phyloP scores from a whole-genome alignment of 805 yeast species.

The Myxozyma neotropica region DNA sequence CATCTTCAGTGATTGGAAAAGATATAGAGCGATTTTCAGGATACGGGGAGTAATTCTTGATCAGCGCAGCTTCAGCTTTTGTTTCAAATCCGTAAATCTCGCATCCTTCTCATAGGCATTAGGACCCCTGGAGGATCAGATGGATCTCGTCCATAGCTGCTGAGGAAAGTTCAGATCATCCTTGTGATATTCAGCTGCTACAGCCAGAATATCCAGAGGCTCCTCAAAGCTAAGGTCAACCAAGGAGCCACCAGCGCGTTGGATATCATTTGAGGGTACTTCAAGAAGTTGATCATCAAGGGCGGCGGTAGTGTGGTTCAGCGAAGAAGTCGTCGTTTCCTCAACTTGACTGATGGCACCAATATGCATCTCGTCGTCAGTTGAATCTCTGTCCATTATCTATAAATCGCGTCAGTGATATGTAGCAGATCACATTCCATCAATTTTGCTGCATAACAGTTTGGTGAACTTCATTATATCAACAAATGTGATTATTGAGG shows the following conservation, averaged over 20 bases:
- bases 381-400: neutral
- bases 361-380: neutral
- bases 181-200: slow-evolving; percentile 45
- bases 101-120: slow-evolving; percentile 9
- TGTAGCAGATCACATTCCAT: no score
- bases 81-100: slow-evolving; percentile 21
- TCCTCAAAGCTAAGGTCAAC: slow-evolving; percentile 44
- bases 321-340: neutral
- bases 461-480: neutral
- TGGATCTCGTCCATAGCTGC: slow-evolving; percentile 44
- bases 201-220: slow-evolving; percentile 44
- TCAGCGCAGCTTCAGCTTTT: slow-evolving; percentile 22
- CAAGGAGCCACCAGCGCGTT: slow-evolving; percentile 46
- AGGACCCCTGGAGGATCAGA: slow-evolving; percentile 10
- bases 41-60: slow-evolving; percentile 47
- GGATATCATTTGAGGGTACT: neutral
- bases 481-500: no score
- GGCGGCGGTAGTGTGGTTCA: neutral
- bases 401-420: neutral
- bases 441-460: neutral
- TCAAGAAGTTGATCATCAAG: neutral
- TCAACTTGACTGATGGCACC: neutral
- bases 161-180: slow-evolving; percentile 52
- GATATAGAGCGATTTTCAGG: slow-evolving; percentile 70
- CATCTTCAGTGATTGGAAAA: slow-evolving; percentile 47